Conservation (phyloP, 2,329 filamentous ascomycete genomes). For the Sporothrix mexicana region DNA sequence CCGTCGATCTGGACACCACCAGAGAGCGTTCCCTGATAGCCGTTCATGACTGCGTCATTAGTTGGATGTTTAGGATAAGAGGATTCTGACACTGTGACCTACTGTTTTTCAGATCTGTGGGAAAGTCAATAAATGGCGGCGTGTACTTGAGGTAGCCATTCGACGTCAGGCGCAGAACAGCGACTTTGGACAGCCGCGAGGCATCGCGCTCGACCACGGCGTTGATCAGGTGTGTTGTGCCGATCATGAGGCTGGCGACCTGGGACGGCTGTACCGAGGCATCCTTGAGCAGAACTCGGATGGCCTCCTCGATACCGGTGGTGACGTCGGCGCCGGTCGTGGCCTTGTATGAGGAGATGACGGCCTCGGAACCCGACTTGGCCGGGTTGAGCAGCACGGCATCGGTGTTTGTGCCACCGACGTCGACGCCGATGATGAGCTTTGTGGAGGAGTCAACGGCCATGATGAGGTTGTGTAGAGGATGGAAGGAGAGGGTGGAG, state of each 20-base stretch:
- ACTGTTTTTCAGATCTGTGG: slow-evolving; percentile 47
- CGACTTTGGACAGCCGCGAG: slow-evolving; percentile 42
- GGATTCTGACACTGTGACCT: neutral
- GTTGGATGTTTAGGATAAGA: slow-evolving; percentile 33
- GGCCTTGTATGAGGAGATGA: slow-evolving; percentile 37
- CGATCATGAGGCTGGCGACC: slow-evolving; percentile 39
- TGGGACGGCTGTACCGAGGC: slow-evolving; percentile 27
- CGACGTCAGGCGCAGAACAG: slow-evolving; percentile 46
- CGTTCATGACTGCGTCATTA: slow-evolving; percentile 49
- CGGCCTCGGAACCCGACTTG: slow-evolving; percentile 41
- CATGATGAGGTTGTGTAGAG: slow-evolving; percentile 17
- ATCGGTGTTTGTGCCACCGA: slow-evolving; percentile 45
- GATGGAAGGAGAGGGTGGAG: neutral
- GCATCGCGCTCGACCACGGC: slow-evolving; percentile 40
- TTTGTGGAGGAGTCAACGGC: slow-evolving; percentile 20
- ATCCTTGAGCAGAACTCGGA: slow-evolving; percentile 35
- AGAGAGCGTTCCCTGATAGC: slow-evolving; percentile 54
- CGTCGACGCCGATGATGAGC: slow-evolving; percentile 51
- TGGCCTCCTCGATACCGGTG: slow-evolving; percentile 37
- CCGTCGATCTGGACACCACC: slow-evolving; percentile 61
- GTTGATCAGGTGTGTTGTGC: slow-evolving; percentile 41
- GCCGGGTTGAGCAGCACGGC: slow-evolving; percentile 40
- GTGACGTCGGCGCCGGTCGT: slow-evolving; percentile 38
- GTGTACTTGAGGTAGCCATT: slow-evolving; percentile 47
- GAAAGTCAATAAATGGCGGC: slow-evolving; percentile 51